phyloP scores from a whole-genome alignment of 2,329 filamentous ascomycete species.

The Exophiala spinifera region DNA sequence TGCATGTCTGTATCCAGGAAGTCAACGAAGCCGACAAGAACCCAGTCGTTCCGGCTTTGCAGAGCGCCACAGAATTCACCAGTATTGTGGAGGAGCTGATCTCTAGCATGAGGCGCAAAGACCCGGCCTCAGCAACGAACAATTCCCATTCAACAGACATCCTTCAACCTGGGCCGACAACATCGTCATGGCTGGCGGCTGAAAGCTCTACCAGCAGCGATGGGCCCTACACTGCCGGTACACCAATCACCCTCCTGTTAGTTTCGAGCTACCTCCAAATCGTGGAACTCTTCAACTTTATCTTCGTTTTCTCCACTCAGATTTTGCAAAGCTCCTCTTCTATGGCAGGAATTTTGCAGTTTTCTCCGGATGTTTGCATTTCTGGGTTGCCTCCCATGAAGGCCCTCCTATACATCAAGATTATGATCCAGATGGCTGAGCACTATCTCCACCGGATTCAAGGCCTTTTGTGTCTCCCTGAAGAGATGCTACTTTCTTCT shows the following conservation, averaged over 20 bases:
- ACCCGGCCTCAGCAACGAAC: no score
- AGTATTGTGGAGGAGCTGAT: slow-evolving; percentile 4
- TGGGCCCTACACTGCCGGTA: background rate
- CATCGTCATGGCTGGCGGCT: no score
- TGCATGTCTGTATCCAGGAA: no score
- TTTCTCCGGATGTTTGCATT: no score
- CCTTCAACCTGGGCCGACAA: background rate
- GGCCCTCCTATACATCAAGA: slow-evolving; percentile 12
- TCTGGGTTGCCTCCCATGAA: slow-evolving; percentile 9
- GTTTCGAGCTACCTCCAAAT: slow-evolving; percentile 12
- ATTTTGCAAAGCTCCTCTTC: background rate
- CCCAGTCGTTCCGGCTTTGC: background rate
- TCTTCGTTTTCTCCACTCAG: slow-evolving; percentile 3
- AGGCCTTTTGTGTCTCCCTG: slow-evolving; percentile 3
- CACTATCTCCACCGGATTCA: slow-evolving; percentile 15
- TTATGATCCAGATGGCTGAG: slow-evolving; percentile 18
- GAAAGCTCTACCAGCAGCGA: background rate
- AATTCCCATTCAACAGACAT: background rate
- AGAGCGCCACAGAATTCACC: slow-evolving; percentile 6
- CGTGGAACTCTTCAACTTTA: slow-evolving; percentile 4
- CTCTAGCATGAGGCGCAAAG: background rate
- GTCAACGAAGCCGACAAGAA: slow-evolving; percentile 1
- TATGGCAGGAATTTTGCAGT: no score
- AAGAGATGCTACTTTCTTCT: slow-evolving; percentile 1
- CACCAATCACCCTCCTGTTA: slow-evolving; percentile 8